Evolutionary conservation across 106 monocot genomes (phyloP).

Genomic region (Acanthochlamys bracteata): DNA sequence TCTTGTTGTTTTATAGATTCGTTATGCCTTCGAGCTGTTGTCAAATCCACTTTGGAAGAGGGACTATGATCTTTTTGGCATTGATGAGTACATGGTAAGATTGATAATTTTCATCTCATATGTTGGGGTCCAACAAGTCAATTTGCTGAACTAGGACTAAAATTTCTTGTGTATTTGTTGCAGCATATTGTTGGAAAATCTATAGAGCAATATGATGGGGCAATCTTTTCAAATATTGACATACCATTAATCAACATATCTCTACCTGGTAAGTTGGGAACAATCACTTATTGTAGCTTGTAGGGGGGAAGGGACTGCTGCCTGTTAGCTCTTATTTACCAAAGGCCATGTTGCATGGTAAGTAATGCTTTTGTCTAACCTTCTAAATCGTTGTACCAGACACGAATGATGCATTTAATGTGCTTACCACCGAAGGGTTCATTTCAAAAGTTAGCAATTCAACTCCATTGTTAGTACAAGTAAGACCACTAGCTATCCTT

Average conservation of each 20-base stretch:
- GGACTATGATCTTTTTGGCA: slow-evolving; percentile 78
- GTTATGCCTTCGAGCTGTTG: slow-evolving; percentile 87
- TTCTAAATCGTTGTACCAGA: slow-evolving; percentile 20
- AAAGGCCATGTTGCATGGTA: too few relatives aligned
- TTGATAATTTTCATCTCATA: too few relatives aligned
- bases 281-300: neutral
- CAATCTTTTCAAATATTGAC: slow-evolving; percentile 39
- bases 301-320: too few relatives aligned
- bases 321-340: too few relatives aligned
- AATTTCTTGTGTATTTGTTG: slow-evolving; percentile 6
- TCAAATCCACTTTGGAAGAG: slow-evolving; percentile 79
- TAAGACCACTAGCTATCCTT: slow-evolving; percentile 10
- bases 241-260: slow-evolving; percentile 62
- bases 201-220: slow-evolving; percentile 35
- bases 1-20: slow-evolving; percentile 66
- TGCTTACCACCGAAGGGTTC: slow-evolving; percentile 36
- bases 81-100: slow-evolving; percentile 81
- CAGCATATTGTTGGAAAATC: slow-evolving; percentile 54
- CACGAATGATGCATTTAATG: slow-evolving; percentile 24
- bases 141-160: too few relatives aligned
- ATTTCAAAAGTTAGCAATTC: slow-evolving; percentile 33
- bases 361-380: neutral
- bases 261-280: slow-evolving; percentile 32
- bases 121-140: too few relatives aligned
- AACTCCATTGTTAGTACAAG: slow-evolving; percentile 64